Conservation (phyloP, 177 flowering plant genomes). For the Vitis hybrid region DNA sequence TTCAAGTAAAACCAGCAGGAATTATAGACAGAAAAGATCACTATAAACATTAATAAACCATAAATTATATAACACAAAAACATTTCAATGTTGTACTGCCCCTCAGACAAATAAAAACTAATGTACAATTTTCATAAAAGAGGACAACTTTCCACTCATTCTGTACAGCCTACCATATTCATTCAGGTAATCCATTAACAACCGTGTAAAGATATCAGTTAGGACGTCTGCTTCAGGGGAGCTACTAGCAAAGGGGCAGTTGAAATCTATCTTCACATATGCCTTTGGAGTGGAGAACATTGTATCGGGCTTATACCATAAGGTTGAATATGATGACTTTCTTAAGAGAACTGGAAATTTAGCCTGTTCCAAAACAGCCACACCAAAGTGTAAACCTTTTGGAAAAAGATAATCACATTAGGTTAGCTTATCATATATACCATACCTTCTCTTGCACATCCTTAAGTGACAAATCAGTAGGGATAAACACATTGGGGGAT, state of each 20-base stretch:
- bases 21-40: neutral
- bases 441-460: constrained; percentile 51
- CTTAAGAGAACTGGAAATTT: constrained; percentile 61
- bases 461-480: constrained; percentile 80
- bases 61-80: too few relatives aligned
- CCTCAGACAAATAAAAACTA: neutral
- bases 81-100: neutral
- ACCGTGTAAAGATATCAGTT: constrained; percentile 64
- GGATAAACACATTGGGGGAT: constrained; percentile 72
- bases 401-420: neutral
- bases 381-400: neutral
- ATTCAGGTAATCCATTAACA: constrained; percentile 91
- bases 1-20: neutral
- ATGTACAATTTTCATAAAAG: neutral
- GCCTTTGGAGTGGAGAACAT: constrained; percentile 83
- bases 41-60: too few relatives aligned
- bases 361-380: constrained; percentile 40
- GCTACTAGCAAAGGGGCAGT: constrained; percentile 68
- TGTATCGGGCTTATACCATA: constrained; percentile 95
- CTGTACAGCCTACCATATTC: constrained; percentile 74
- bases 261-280: constrained; percentile 74
- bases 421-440: neutral
- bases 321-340: constrained; percentile 63
- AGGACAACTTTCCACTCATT: too few relatives aligned
- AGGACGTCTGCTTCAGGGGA: constrained; percentile 86